These are phyloP conservation scores for Hygrophoropsis aurantiaca DNA, from an alignment of 768 basidiomycete species.

Conservation along the genomic window DNA sequence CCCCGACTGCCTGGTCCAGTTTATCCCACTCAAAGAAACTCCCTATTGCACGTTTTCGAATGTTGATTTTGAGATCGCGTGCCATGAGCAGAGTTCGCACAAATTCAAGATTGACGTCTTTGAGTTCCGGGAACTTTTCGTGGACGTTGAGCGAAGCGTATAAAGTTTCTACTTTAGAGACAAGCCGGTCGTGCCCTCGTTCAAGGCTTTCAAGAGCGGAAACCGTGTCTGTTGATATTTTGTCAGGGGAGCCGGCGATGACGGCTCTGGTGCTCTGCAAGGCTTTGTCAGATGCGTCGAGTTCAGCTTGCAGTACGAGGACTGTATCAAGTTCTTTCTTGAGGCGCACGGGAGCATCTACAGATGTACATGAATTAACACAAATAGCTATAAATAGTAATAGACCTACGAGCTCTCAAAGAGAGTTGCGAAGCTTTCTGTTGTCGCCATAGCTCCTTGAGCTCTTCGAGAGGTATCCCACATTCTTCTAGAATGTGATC, in stretches of 20 bases:
- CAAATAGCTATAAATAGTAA: too few species aligned
- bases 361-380: too few species aligned
- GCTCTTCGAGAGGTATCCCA: not conserved
- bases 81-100: conserved; percentile 6
- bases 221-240: too few species aligned
- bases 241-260: too few species aligned
- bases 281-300: conserved; percentile 24
- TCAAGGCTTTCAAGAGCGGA: conserved; percentile 19
- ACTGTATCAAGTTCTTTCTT: conserved; percentile 34
- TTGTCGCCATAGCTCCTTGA: conserved; percentile 1
- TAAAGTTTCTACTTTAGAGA: conserved; percentile 26
- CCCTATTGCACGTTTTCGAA: conserved; percentile 1
- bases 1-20: conserved; percentile 33
- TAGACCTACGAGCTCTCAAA: not conserved
- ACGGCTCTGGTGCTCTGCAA: conserved; percentile 11
- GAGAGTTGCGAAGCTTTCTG: conserved; percentile 6
- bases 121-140: conserved; percentile 31
- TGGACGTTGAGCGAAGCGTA: conserved; percentile 35
- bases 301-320: conserved; percentile 27
- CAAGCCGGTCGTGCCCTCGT: conserved; percentile 16
- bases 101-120: conserved; percentile 14
- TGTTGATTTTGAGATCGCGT: conserved; percentile 10
- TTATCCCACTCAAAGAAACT: conserved; percentile 37
- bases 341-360: conserved; percentile 28
- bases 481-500: not conserved